Evolutionary conservation across 2,329 filamentous ascomycete species (phyloP), one percentile per base, ranked within the genome.

Genomic region (Pseudopyrenochaeta lycopersici): DNA sequence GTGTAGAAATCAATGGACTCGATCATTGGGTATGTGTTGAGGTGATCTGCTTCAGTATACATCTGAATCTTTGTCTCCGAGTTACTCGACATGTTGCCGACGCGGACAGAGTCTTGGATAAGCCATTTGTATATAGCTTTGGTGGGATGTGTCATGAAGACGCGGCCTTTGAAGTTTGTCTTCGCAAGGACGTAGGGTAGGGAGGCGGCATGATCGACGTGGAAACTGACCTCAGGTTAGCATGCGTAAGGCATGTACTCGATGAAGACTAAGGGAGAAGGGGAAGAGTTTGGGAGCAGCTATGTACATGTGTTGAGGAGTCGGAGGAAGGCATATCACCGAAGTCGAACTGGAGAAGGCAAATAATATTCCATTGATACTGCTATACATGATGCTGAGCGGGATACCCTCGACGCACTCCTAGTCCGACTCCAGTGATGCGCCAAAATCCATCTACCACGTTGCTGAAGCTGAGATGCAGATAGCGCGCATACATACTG

Each of bases 81-180:
- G 5, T 84, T 85, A 44, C 84, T 85, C 2, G 83, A 81, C 29
- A 71, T 91, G 82, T 82, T 95, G 84, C 68, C 90, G 27, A 99
- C 93, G 54, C 95, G 89, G 39, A 99, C 91, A 63, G 92, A 96
- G 77, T 99, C 95, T 76, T 97, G 92, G 59, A 98, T 97, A 46
- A 98, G 87, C 94, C 95, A 98, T 79, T 98, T 98, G 85, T 99
- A 99, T 74, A 99, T 99, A 67, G 95, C 95, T 77, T 99, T 98
- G 41, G 95, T 99, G 1, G 95, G 92, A 81, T 99, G 95, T 46
- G 95, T 99, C 94, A 98, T 99, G 81, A 97, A 98, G 56, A 98
- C 94, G 18, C 93, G 88, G 43, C 95, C 95, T 62, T 90, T 90
- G 81, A 99, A 99, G 76, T 97, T 97, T 32, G 95, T 98, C 81